These are phyloP conservation scores for Ramaria rubella DNA, from an alignment of 768 basidiomycete species.

Conservation along the genomic window DNA sequence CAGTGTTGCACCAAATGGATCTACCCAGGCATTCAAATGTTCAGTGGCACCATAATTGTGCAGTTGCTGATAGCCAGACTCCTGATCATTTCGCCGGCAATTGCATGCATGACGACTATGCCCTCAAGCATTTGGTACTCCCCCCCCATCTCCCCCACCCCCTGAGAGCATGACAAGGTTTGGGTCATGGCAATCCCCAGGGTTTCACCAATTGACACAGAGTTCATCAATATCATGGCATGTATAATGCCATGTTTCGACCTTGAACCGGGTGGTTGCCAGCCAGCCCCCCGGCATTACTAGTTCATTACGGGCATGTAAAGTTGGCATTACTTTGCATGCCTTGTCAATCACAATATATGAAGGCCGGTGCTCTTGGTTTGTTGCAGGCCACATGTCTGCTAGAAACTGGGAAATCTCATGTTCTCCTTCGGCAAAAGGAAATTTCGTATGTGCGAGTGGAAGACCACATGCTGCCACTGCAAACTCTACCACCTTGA, in stretches of 20 bases:
- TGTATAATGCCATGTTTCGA: not conserved
- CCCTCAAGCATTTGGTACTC: not conserved
- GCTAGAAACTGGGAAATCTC: not conserved
- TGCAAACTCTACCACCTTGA: conserved; percentile 1
- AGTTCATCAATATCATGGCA: not conserved
- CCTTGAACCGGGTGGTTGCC: not conserved
- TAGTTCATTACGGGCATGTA: not conserved
- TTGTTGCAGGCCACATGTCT: not conserved
- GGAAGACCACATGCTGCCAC: not conserved
- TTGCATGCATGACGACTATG: not conserved
- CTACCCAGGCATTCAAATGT: not conserved
- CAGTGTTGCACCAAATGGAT: not conserved
- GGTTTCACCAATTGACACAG: not conserved
- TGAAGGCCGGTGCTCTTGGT: not conserved
- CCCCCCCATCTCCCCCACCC: no score
- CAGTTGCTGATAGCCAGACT: not conserved
- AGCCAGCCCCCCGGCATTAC: not conserved
- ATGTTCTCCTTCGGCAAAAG: not conserved
- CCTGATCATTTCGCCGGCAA: not conserved
- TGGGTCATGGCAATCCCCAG: not conserved
- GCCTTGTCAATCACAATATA: not conserved
- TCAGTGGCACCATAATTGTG: not conserved
- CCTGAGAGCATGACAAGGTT: not conserved
- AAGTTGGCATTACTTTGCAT: not conserved
- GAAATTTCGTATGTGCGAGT: not conserved